Evolutionary conservation across 1,284 basidiomycete genomes (phyloP).

Genomic region (Sporisorium reilianum): DNA sequence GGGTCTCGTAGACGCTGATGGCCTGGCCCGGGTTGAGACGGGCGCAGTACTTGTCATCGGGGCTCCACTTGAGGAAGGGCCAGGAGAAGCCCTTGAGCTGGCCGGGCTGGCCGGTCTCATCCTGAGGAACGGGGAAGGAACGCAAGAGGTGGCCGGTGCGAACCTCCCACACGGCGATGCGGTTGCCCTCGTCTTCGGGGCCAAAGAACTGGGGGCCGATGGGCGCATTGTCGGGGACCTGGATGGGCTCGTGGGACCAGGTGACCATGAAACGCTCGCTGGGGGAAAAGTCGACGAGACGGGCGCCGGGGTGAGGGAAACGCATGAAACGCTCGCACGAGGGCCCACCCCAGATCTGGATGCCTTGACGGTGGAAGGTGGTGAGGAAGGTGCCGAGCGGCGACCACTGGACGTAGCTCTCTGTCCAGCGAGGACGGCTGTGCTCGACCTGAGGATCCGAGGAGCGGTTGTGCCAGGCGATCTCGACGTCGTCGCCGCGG

Average conservation of each 20-base stretch:
- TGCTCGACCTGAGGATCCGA: conserved; percentile 86
- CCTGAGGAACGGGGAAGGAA: conserved; percentile 80
- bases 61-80: conserved; percentile 97
- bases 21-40: conserved; percentile 88
- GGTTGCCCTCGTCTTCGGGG: conserved; percentile 94
- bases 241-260: conserved; percentile 95
- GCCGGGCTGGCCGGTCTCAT: conserved; percentile 64
- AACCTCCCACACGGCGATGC: conserved; percentile 97
- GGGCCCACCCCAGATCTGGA: conserved; percentile 93
- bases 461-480: conserved; percentile 93
- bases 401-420: conserved; percentile 98
- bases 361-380: conserved; percentile 94
- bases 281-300: conserved; percentile 96
- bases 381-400: conserved; percentile 93
- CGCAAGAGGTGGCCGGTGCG: conserved; percentile 91
- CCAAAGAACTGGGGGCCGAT: conserved; percentile 78
- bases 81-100: conserved; percentile 79
- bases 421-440: conserved; percentile 85
- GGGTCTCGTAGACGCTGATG: conserved; percentile 96
- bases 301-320: conserved; percentile 94
- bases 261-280: conserved; percentile 97
- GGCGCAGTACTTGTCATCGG: conserved; percentile 94
- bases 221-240: conserved; percentile 82
- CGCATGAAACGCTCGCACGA: conserved; percentile 88
- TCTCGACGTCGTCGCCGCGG: conserved; percentile 88